Evolutionary conservation across 2,329 filamentous ascomycete genomes (phyloP).

Genomic region (Aspergillus novoparasiticus): DNA sequence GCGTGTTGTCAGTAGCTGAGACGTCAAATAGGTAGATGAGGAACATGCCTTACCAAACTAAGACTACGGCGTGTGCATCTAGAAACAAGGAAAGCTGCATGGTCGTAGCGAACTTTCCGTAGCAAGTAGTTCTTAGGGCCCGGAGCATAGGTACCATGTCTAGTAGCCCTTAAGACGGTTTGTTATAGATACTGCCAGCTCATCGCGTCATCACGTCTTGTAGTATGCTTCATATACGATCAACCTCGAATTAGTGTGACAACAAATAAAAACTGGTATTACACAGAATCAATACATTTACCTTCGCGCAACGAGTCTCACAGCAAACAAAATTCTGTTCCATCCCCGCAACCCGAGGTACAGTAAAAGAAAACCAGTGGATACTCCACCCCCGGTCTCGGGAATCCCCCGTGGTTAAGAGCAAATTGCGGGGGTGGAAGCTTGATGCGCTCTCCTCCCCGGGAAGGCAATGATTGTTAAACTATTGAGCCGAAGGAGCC

Average conservation of each 20-base stretch:
- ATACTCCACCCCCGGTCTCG: neutral
- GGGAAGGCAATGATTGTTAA: neutral
- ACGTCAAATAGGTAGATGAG: neutral
- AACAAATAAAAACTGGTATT: neutral
- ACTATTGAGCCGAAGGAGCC: neutral
- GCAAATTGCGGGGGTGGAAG: neutral
- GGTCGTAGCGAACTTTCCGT: neutral
- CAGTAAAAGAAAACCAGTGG: neutral
- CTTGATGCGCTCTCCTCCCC: neutral
- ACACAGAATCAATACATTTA: neutral
- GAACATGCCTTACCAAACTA: neutral
- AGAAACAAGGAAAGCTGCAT: neutral
- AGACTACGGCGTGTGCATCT: neutral
- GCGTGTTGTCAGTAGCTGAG: neutral
- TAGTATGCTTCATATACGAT: neutral
- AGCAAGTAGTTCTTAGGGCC: neutral
- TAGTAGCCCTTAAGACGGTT: neutral
- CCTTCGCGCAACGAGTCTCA: neutral
- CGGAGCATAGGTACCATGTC: neutral
- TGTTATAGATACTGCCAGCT: neutral
- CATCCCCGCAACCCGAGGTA: neutral
- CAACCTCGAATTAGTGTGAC: neutral
- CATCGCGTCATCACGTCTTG: neutral
- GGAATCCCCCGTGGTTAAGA: neutral
- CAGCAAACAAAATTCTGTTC: neutral